Evolutionary conservation across 179 eudicot genomes (phyloP).

Genomic region (Silene vulgaris): DNA sequence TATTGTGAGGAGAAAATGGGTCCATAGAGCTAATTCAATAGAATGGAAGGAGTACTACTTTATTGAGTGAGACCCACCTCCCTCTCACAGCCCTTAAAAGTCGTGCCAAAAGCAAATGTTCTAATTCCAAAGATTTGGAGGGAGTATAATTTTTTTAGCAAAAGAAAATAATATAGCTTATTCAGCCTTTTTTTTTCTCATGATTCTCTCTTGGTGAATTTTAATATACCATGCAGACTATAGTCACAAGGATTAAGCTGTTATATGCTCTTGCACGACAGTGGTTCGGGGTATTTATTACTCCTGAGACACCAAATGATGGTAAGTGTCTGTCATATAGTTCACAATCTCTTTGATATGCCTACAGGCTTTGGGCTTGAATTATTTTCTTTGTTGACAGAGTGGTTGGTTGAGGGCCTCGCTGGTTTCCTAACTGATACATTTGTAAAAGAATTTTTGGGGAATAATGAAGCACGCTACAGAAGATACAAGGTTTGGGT

Average conservation of each 20-base stretch:
- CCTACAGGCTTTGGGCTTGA: slow-evolving; percentile 18
- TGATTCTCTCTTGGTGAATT: slow-evolving; percentile 17
- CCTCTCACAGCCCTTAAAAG: no score
- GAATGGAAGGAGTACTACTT: neutral
- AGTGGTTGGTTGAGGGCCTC: slow-evolving; percentile 95
- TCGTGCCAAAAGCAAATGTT: no score
- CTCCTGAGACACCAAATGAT: slow-evolving; percentile 85
- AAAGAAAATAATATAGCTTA: neutral
- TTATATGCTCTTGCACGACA: slow-evolving; percentile 91
- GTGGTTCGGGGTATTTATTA: slow-evolving; percentile 96
- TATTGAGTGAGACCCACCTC: no score
- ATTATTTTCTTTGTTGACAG: slow-evolving; percentile 39
- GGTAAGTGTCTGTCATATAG: slow-evolving; percentile 43
- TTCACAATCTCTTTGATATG: slow-evolving; percentile 17
- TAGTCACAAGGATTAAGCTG: slow-evolving; percentile 84
- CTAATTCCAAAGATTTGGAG: no score
- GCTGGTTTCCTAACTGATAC: slow-evolving; percentile 88
- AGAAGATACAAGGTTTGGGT: slow-evolving; percentile 82
- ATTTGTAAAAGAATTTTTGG: slow-evolving; percentile 69
- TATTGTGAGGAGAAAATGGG: no score
- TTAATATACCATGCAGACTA: slow-evolving; percentile 44
- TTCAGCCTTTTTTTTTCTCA: neutral
- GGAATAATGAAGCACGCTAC: slow-evolving; percentile 93
- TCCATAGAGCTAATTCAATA: no score
- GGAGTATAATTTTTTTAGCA: neutral